Evolutionary conservation across 169 alveolate genomes (phyloP).

Genomic region (Eimeria sp.): DNA sequence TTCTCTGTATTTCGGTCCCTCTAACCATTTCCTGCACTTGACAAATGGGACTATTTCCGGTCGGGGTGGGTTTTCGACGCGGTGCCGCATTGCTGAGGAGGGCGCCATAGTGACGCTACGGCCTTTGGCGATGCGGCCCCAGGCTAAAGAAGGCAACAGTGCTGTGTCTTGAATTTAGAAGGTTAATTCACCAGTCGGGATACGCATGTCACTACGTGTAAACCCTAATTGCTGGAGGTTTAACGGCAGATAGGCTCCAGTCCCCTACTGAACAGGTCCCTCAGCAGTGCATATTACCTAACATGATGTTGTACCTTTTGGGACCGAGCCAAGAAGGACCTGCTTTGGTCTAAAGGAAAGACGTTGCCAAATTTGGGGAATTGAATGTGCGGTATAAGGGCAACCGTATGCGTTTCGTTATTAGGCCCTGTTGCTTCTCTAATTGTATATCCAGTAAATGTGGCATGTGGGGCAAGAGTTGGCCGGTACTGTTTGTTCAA

Average conservation of each 20-base stretch:
- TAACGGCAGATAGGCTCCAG: background rate
- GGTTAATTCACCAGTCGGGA: background rate
- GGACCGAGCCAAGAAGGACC: background rate
- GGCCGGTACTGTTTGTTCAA: background rate
- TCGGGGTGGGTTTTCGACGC: background rate
- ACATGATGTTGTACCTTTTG: background rate
- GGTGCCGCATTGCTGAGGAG: background rate
- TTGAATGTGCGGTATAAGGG: background rate
- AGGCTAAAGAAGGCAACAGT: background rate
- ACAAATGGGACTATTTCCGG: background rate
- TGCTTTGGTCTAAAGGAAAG: background rate
- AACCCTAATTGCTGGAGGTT: background rate
- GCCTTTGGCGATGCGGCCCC: background rate
- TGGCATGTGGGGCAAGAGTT: constrained; percentile 16
- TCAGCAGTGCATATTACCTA: background rate
- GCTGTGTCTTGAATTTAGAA: background rate
- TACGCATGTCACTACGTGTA: background rate
- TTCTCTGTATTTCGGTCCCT: background rate
- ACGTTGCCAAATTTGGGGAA: background rate
- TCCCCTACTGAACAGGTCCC: background rate
- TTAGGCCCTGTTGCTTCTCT: background rate
- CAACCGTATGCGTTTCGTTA: background rate
- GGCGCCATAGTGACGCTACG: background rate
- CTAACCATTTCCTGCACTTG: background rate
- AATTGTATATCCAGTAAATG: background rate